These are phyloP conservation scores for Paecilomyces sp. DNA, from an alignment of 2,329 filamentous ascomycete genomes.

Conservation along the genomic window DNA sequence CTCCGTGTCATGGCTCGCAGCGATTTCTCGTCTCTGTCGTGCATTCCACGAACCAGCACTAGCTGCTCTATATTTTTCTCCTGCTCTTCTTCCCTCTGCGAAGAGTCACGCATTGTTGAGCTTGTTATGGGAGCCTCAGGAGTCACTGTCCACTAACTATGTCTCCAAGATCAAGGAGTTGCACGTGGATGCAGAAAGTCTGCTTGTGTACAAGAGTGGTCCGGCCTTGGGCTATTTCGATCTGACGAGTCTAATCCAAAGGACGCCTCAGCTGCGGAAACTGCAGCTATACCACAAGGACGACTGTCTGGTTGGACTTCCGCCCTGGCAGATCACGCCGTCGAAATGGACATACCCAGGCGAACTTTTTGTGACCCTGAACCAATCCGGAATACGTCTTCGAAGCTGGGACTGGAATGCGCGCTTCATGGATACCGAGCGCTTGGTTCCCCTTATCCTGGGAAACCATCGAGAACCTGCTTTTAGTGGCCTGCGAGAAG, in stretches of 20 bases:
- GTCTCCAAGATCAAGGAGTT: slow-evolving; percentile 63
- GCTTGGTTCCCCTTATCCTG: slow-evolving; percentile 42
- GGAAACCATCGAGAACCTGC: slow-evolving; percentile 46
- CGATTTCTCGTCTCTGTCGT: slow-evolving; percentile 56
- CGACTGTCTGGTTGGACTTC: slow-evolving; percentile 42
- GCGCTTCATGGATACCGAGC: slow-evolving; percentile 33
- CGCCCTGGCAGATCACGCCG: slow-evolving; percentile 17
- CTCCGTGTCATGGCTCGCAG: slow-evolving; percentile 53
- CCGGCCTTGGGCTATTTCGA: slow-evolving; percentile 49
- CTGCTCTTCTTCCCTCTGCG: slow-evolving; percentile 52
- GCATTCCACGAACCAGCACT: slow-evolving; percentile 66
- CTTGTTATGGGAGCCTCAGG: slow-evolving; percentile 50
- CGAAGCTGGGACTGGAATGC: slow-evolving; percentile 52
- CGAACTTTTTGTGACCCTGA: slow-evolving; percentile 58
- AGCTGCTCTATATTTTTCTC: slow-evolving; percentile 62
- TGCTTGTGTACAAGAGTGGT: slow-evolving; percentile 47
- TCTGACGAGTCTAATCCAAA: slow-evolving; percentile 52
- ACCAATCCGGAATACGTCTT: slow-evolving; percentile 39
- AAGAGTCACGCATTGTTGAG: slow-evolving; percentile 43
- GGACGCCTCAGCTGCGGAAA: slow-evolving; percentile 59
- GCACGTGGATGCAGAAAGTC: slow-evolving; percentile 58
- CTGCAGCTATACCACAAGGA: slow-evolving; percentile 65
- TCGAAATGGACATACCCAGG: slow-evolving; percentile 63
- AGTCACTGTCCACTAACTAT: slow-evolving; percentile 54
- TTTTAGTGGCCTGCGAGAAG: slow-evolving; percentile 40